Percentiles rank a stretch among this genome's conserved stretches.
Conservation (phyloP, 306 rosid species). For the Lathyrus sativus region DNA sequence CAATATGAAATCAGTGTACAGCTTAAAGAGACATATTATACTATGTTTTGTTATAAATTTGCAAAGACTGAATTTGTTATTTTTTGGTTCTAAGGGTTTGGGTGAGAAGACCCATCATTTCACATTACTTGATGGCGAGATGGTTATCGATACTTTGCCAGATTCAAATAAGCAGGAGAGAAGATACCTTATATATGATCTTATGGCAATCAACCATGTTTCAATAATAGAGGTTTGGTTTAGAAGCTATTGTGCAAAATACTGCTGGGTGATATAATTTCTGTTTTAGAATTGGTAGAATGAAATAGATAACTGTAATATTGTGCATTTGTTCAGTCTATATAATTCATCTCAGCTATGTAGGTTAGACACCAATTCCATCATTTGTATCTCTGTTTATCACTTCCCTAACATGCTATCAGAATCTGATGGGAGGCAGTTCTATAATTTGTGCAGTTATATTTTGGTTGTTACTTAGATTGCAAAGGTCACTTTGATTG, state of each 20-base stretch:
- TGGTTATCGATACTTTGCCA: constrained; percentile 93
- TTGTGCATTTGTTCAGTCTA: background rate
- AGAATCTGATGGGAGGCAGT: background rate
- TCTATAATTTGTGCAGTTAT: background rate
- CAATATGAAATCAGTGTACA: constrained; percentile 16
- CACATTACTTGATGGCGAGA: constrained; percentile 97
- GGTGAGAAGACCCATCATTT: constrained; percentile 88
- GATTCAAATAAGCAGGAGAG: constrained; percentile 93
- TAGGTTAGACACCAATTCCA: background rate
- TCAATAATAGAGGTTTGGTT: constrained; percentile 77
- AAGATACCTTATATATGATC: constrained; percentile 93
- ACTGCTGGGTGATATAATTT: constrained; percentile 6
- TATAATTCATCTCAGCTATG: constrained; percentile 1
- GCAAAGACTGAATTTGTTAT: constrained; percentile 43
- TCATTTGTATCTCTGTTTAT: background rate
- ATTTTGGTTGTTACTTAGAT: background rate
- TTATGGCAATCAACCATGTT: constrained; percentile 81
- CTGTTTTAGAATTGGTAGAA: constrained; percentile 14
- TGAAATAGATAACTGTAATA: background rate
- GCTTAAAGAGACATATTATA: constrained; percentile 17
- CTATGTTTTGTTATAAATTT: constrained; percentile 30
- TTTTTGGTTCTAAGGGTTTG: constrained; percentile 61
- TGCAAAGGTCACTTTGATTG: background rate
- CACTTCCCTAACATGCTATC: background rate
- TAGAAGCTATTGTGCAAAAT: constrained; percentile 18